phyloP scores from a whole-genome alignment of 768 basidiomycete species.

The Hemileccinum impolitum region DNA sequence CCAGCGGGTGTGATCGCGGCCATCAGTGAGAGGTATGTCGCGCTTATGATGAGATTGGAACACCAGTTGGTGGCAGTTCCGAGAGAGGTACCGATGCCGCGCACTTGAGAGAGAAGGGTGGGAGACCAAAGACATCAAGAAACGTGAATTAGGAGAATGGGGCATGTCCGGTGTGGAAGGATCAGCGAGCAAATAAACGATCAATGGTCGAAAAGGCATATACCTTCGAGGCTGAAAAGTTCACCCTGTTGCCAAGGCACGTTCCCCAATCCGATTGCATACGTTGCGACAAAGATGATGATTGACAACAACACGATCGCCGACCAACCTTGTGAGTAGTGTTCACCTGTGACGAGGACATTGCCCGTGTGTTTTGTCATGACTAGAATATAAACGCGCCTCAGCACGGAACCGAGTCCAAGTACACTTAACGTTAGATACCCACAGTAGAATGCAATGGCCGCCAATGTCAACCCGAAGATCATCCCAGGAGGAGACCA shows the following conservation, averaged over 20 bases:
- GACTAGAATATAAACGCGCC: conserved; percentile 31
- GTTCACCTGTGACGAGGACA: conserved; percentile 52
- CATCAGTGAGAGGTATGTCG: conserved; percentile 82
- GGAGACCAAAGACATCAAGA: too few relatives aligned
- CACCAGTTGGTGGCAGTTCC: conserved; percentile 79
- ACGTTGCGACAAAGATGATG: conserved; percentile 80
- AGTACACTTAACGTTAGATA: conserved; percentile 30
- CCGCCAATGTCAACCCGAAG: conserved; percentile 58
- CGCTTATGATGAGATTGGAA: conserved; percentile 69
- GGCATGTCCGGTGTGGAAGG: not conserved
- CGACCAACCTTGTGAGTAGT: conserved; percentile 62
- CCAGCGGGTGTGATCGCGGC: conserved; percentile 67
- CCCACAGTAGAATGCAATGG: conserved; percentile 56
- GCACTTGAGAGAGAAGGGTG: conserved; percentile 39
- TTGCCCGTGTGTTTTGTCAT: conserved; percentile 62
- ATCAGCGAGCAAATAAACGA: not conserved
- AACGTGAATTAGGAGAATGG: too few relatives aligned
- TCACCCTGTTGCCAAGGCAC: conserved; percentile 89
- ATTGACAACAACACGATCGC: conserved; percentile 72
- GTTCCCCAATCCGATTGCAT: conserved; percentile 75
- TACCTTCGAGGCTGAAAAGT: conserved; percentile 72
- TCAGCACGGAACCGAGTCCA: not conserved
- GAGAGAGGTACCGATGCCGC: conserved; percentile 75
- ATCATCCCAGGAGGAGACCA: conserved; percentile 73
- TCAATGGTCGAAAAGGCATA: too few relatives aligned